Evolutionary conservation across 345 rosid genomes (phyloP).

Genomic region (Acer saccharum): DNA sequence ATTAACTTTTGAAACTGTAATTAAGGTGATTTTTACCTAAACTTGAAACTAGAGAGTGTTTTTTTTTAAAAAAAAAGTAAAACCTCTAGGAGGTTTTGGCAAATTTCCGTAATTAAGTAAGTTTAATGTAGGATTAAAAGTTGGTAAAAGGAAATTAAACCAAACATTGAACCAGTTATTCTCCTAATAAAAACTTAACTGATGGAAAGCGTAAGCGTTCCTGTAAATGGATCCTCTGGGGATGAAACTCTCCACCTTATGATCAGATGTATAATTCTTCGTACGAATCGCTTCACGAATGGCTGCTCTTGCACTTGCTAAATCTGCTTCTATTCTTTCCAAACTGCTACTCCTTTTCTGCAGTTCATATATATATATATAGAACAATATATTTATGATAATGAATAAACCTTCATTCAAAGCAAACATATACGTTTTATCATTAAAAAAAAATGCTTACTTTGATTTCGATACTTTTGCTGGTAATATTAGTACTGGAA

Average conservation of each 20-base stretch:
- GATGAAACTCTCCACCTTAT: conserved; percentile 1
- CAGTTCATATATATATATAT: no score
- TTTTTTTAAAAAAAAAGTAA: no score
- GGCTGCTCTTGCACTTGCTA: conserved; percentile 13
- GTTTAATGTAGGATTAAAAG: neutral
- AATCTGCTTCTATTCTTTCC: conserved; percentile 5
- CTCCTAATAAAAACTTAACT: conserved; percentile 5
- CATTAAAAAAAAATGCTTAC: neutral
- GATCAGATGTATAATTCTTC: conserved; percentile 12
- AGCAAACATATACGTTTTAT: neutral
- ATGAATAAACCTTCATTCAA: neutral
- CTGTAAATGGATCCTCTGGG: conserved; percentile 18
- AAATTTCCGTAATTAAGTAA: neutral
- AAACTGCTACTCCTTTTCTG: neutral
- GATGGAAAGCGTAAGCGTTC: conserved; percentile 21
- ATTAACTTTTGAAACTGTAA: no score
- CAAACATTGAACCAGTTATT: neutral
- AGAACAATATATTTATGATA: neutral
- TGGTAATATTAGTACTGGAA: neutral
- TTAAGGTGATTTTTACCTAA: no score
- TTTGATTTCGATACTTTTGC: neutral
- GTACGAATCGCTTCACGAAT: conserved; percentile 12
- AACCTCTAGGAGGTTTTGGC: no score
- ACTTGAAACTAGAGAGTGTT: no score
- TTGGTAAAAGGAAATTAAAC: neutral